Evolutionary conservation across 495 filamentous ascomycete genomes (phyloP).

Genomic region (Lophiostoma macrostomum): DNA sequence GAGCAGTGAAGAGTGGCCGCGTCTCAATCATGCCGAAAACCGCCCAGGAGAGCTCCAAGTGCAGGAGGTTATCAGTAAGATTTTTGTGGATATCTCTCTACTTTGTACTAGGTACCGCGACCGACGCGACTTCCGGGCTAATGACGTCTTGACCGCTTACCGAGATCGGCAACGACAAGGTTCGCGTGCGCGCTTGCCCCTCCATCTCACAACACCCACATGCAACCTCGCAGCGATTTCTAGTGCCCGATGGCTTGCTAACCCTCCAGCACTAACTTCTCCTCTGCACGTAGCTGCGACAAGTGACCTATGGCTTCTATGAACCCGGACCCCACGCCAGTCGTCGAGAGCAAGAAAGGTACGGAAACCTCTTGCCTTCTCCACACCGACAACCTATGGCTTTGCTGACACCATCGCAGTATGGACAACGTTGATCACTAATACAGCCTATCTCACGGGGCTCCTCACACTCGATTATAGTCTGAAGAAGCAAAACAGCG

Average conservation of each 20-base stretch:
- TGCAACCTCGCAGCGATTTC: no score
- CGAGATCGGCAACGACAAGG: no score
- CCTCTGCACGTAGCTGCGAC: neutral
- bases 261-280: neutral
- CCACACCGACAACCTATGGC: neutral
- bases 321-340: neutral
- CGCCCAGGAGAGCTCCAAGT: neutral
- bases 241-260: no score
- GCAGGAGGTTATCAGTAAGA: no score
- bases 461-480: constrained; percentile 70
- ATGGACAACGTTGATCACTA: constrained; percentile 79
- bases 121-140: no score
- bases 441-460: constrained; percentile 68
- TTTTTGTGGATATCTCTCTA: no score
- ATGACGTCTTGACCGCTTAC: no score
- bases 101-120: no score
- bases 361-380: neutral
- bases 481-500: constrained; percentile 54
- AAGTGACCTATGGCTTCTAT: neutral
- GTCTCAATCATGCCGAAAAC: constrained; percentile 5
- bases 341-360: constrained; percentile 34
- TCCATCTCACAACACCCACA: no score
- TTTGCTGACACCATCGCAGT: constrained; percentile 42
- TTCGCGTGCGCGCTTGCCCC: no score
- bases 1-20: neutral